phyloP scores from a whole-genome alignment of 345 rosid genomes.

The Aquilaria sinensis region DNA sequence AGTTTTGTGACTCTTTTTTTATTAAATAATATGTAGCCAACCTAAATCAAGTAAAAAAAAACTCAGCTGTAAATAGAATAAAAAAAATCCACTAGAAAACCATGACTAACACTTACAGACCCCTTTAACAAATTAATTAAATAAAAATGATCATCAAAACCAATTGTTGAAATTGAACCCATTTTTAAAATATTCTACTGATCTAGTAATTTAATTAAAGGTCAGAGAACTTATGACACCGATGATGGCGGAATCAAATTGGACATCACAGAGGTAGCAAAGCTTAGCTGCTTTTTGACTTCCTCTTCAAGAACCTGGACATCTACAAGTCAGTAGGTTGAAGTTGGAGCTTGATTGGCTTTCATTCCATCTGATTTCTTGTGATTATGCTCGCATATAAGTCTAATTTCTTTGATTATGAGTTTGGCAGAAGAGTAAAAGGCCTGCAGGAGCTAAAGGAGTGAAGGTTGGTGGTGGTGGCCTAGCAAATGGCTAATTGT shows the following conservation, averaged over 20 bases:
- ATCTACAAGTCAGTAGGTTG: too few relatives aligned
- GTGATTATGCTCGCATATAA: too few relatives aligned
- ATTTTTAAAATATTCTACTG: too few relatives aligned
- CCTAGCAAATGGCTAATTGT: too few relatives aligned
- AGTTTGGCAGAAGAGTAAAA: too few relatives aligned
- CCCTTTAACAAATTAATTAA: slow-evolving; percentile 44
- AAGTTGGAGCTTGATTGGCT: too few relatives aligned
- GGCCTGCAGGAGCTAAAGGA: too few relatives aligned
- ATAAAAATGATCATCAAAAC: not conserved
- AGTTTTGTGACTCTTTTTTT: slow-evolving; percentile 55
- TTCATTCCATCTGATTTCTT: too few relatives aligned
- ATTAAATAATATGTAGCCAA: slow-evolving; percentile 57
- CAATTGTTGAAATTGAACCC: not conserved
- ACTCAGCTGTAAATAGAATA: not conserved
- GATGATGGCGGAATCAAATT: slow-evolving; percentile 83
- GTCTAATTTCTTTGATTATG: too few relatives aligned
- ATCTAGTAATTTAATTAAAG: not conserved
- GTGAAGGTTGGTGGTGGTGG: too few relatives aligned
- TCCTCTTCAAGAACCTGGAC: too few relatives aligned
- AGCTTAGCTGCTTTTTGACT: slow-evolving; percentile 71
- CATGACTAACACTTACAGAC: slow-evolving; percentile 37
- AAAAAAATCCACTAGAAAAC: not conserved
- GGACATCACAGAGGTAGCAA: slow-evolving; percentile 90
- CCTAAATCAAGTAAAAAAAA: slow-evolving; percentile 22
- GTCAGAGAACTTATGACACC: slow-evolving; percentile 53